Base-by-base conservation (phyloP, 306 rosid genomes). In the Lotus japonicus region DNA sequence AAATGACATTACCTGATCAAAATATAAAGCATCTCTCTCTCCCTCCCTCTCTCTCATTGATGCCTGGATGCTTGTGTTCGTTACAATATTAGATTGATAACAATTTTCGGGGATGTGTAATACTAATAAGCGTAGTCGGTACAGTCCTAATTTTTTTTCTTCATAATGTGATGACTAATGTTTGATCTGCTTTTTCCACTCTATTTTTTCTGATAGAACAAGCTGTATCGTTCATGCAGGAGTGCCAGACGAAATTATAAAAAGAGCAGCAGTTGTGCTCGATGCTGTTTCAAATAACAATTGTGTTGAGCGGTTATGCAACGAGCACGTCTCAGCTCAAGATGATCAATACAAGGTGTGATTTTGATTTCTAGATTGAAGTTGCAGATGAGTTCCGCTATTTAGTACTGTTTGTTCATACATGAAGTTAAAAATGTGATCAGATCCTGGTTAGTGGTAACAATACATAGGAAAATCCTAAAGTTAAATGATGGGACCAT, bases 181-280 rank as follows among this genome's bases (percentile, higher is more conserved):
- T n/a, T n/a, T n/a, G n/a, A n/a, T n/a, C n/a, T 19, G 33, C 11
- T 10, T 66, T 66, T 28, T 45, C 38, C 41, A 36, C 62, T 55
- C 10, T 42, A 9, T 35, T 28, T 56, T 56, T 49, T 56, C 7
- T 71, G 23, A 21, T 14, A 8, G 49, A 70, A 52, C 45, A 70
- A 41, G 62, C 38, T 36, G 10, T 57, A 36, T 39, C 7, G 35
- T 26, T 66, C 49, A 23, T 67, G 75, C 53, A 90, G 98, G 97
- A 59, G 90, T 94, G 57, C 97, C 92, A 0, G 84, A 85, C 56
- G 86, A 82, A 80, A 87, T 94, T 77, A 82, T 86, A 36, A 75
- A 82, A 74, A 83, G 98, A 81, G 97, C 98, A 68, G 85, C 86
- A 46, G 78, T 56, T 77, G 84, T 94, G 58, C 80, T 94, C 82